Conservation (phyloP, 1,139 yeast species). For the Debaryomyces robertsiae region DNA sequence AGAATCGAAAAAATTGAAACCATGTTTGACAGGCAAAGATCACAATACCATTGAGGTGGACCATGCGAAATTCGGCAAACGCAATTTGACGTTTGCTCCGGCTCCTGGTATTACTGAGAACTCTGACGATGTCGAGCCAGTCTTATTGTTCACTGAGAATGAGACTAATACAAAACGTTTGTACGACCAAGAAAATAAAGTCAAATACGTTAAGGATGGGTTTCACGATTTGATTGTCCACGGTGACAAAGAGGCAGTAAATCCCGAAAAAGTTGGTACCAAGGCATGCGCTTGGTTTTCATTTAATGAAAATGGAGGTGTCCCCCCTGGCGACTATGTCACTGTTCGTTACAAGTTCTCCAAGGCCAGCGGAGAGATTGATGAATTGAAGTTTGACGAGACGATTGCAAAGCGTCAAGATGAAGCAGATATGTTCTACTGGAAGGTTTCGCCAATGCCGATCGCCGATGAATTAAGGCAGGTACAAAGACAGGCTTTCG, state of each 20-base stretch:
- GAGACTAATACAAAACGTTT: constrained; percentile 76
- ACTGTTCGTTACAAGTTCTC: constrained; percentile 81
- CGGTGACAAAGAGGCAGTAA: constrained; percentile 59
- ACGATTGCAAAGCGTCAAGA: constrained; percentile 75
- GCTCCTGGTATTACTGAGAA: constrained; percentile 74
- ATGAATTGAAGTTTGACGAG: constrained; percentile 76
- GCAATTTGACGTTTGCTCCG: constrained; percentile 78
- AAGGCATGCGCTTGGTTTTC: constrained; percentile 77
- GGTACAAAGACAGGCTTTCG: constrained; percentile 92
- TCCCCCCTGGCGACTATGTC: constrained; percentile 88
- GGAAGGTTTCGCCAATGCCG: constrained; percentile 87
- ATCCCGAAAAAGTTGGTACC: constrained; percentile 72
- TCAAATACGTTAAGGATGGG: constrained; percentile 77
- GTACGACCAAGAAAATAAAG: constrained; percentile 61
- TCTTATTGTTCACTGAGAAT: constrained; percentile 81
- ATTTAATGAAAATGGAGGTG: constrained; percentile 73
- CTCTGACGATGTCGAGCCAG: constrained; percentile 72
- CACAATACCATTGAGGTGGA: constrained; percentile 56
- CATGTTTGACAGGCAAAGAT: constrained; percentile 49
- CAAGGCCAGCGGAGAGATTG: constrained; percentile 51
- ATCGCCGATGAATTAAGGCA: constrained; percentile 79
- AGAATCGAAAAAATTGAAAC: constrained; percentile 52
- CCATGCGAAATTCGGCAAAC: constrained; percentile 73
- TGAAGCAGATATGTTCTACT: constrained; percentile 93
- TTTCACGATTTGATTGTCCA: constrained; percentile 83